Conservation (phyloP, 2,329 filamentous ascomycete genomes). For the Emergomyces pasteurianus region DNA sequence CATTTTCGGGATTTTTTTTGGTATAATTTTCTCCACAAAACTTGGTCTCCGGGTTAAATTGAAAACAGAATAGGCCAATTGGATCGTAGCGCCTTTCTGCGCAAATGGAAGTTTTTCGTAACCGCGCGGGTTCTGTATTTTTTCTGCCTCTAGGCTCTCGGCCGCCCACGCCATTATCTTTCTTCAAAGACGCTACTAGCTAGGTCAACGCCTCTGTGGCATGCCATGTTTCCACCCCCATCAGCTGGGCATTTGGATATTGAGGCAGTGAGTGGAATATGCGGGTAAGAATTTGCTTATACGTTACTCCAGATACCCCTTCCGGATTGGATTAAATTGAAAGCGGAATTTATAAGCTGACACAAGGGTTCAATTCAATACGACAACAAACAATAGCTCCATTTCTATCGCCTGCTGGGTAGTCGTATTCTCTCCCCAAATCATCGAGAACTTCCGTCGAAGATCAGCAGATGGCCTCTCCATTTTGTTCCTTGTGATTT, state of each 20-base stretch:
- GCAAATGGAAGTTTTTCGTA: neutral
- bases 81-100: neutral
- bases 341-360: neutral
- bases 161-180: no score
- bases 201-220: neutral
- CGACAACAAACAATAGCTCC: conserved; percentile 47
- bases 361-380: neutral
- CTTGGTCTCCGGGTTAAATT: neutral
- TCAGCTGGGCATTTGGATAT: conserved; percentile 57
- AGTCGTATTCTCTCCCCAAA: conserved; percentile 93
- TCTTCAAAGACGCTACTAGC: neutral
- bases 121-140: neutral
- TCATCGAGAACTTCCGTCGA: conserved; percentile 85
- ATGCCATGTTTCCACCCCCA: conserved; percentile 24
- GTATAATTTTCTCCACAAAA: neutral
- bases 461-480: conserved; percentile 78
- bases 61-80: neutral
- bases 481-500: conserved; percentile 82
- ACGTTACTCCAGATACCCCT: neutral
- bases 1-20: no score
- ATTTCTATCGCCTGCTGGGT: conserved; percentile 98
- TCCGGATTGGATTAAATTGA: neutral
- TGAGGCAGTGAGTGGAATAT: conserved; percentile 84
- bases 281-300: conserved; percentile 46
- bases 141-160: no score